These are phyloP conservation scores for Candida pseudofarinosa DNA, from an alignment of 805 yeast genomes.

Conservation along the genomic window DNA sequence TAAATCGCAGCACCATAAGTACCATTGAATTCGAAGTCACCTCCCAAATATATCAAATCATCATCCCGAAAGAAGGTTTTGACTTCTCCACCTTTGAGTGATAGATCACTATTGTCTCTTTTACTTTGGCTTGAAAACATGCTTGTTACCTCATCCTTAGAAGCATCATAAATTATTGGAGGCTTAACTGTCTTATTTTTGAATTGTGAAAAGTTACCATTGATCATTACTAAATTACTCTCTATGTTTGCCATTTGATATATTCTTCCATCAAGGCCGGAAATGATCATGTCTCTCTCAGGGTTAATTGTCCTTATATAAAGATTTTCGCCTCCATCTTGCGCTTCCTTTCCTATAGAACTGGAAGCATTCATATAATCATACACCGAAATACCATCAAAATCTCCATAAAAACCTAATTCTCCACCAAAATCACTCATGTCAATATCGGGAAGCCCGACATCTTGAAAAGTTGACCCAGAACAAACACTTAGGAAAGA, in stretches of 20 bases:
- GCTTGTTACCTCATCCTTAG: slow-evolving; percentile 19
- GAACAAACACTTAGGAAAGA: neutral
- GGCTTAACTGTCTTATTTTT: slow-evolving; percentile 20
- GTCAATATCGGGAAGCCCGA: slow-evolving; percentile 18
- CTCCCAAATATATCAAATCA: slow-evolving; percentile 71
- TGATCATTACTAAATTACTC: slow-evolving; percentile 19
- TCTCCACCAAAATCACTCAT: slow-evolving; percentile 23
- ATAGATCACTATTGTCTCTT: slow-evolving; percentile 12
- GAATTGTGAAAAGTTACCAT: slow-evolving; percentile 34
- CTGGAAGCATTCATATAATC: slow-evolving; percentile 22
- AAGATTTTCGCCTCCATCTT: slow-evolving; percentile 3
- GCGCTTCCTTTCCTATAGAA: slow-evolving; percentile 10
- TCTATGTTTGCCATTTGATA: slow-evolving; percentile 15
- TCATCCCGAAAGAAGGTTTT: slow-evolving; percentile 36
- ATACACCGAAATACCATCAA: slow-evolving; percentile 26
- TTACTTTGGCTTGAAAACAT: slow-evolving; percentile 16
- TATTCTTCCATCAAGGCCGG: slow-evolving; percentile 29
- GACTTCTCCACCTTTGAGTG: slow-evolving; percentile 25
- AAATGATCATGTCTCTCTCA: slow-evolving; percentile 18
- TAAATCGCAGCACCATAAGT: slow-evolving; percentile 63
- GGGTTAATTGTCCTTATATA: slow-evolving; percentile 19
- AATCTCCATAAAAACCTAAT: slow-evolving; percentile 30
- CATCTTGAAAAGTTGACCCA: slow-evolving; percentile 2
- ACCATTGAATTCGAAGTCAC: slow-evolving; percentile 55
- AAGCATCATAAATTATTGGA: slow-evolving; percentile 34